A percentile compares a stretch with the other conserved stretches of the same genome.
phyloP scores from a whole-genome alignment of 2,329 filamentous ascomycete species.

The Aureobasidium sp. region DNA sequence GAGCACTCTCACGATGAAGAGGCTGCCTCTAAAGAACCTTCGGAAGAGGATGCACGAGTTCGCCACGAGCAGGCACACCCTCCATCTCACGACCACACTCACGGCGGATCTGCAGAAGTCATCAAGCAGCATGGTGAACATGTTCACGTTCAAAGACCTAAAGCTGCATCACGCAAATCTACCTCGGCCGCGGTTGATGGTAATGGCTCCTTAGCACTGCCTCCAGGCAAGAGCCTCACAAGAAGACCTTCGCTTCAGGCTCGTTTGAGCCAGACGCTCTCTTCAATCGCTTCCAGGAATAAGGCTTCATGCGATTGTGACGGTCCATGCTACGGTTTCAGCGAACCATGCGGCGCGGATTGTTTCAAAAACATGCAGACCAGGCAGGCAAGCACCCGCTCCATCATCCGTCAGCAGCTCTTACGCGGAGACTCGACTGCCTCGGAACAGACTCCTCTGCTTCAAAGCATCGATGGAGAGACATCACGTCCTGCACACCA shows the following conservation, averaged over 20 bases:
- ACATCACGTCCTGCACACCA: background rate
- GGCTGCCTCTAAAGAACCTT: slow-evolving; percentile 42
- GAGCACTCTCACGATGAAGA: slow-evolving; percentile 63
- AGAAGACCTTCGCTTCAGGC: slow-evolving; percentile 36
- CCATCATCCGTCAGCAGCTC: background rate
- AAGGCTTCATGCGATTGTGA: slow-evolving; percentile 46
- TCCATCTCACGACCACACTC: slow-evolving; percentile 11
- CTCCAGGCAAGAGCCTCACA: background rate
- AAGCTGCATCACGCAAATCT: background rate
- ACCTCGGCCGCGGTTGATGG: background rate
- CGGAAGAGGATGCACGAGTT: slow-evolving; percentile 25
- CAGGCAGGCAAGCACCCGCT: slow-evolving; percentile 23
- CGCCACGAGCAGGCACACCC: slow-evolving; percentile 25
- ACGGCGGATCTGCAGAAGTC: background rate
- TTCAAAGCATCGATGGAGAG: slow-evolving; percentile 22
- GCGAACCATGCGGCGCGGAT: slow-evolving; percentile 54
- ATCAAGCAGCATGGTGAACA: slow-evolving; percentile 12
- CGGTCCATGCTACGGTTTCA: slow-evolving; percentile 56
- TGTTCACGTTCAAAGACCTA: slow-evolving; percentile 1
- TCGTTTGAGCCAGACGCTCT: slow-evolving; percentile 39
- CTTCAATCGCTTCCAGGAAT: slow-evolving; percentile 43
- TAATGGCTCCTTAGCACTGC: background rate
- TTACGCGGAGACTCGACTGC: slow-evolving; percentile 21
- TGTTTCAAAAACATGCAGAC: slow-evolving; percentile 49
- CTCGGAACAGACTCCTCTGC: slow-evolving; percentile 28